Evolutionary conservation across 2,329 filamentous ascomycete species (phyloP), one percentile per base, ranked within the genome.

Genomic region (Cyphellophora europaea): DNA sequence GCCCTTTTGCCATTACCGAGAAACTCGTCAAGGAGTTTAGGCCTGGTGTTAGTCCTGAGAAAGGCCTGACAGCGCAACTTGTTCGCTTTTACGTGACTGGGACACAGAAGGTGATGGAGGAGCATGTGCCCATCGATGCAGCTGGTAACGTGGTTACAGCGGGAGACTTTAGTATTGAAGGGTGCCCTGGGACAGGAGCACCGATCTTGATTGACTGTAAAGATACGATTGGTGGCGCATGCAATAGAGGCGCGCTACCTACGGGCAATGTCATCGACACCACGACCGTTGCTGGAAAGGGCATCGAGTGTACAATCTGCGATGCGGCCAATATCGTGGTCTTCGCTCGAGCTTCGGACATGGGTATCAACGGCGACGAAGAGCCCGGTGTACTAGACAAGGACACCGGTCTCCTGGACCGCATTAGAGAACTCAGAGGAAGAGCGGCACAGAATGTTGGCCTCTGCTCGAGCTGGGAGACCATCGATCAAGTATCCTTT

Each of bases 191-290:
- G n/a, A 36, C 33, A n/a, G 38, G 33, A 4, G 33, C 41, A 8
- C 36, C 43, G 5, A 40, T 46, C 19, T 21, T 45, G 12, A 37
- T 45, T 35, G 43, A 45, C 25, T 46, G 44, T 32, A 17, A 33
- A 27, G 21, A 33, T 30, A 39, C 35, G 11, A 32, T 37, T 28
- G 42, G 42, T 15, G 40, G 28, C 4, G 28, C 32, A 8, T 32
- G 37, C 11, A 35, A 29, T 6, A 40, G 30, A 19, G 42, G 42
- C 4, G 34, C 36, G 6, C 25, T 45, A 5, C 42, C 40, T 4
- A 36, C 40, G 5, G 33, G 32, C 8, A 40, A 30, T 5, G 11
- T 23, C n/a, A 32, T 36, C 8, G 37, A 43, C 29, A 32, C 14
- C 5, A 27, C 34, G 15, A 39, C 25, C 12, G 32, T 41, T 5